Base-by-base conservation (phyloP, 352 stramenopile genomes). In the Phytopythium litorale region DNA sequence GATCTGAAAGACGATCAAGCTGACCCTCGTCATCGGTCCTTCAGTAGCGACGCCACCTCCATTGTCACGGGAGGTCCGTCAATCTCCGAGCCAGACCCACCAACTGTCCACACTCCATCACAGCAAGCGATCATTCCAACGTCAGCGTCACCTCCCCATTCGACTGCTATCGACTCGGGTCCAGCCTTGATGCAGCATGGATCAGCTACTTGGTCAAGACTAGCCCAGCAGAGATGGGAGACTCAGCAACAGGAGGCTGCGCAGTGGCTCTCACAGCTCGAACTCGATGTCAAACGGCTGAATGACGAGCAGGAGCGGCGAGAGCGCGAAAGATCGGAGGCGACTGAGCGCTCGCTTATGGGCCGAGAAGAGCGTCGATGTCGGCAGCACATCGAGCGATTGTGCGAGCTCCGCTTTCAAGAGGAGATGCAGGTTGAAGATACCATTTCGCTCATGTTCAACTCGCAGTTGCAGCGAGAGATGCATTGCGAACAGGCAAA, bases 341-440 rank as follows among this genome's bases (percentile, higher is more conserved):
- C 48, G 25, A 28, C 30, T 4, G 71, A 78, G 48, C 56, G 57
- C 6, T 49, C 45, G 11, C 8, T 38, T 4, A 72, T 77, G 66
- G 9, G 45, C 7, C 43, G 15, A 2, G 70, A 77, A 38, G 70
- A 75, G 32, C 28, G 28, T 0, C 25, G 8, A 3, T 21, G 54
- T 63, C 58, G 43, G 9, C 11, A 35, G 19, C 48, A 56, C 56
- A 52, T 32, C 60, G 65, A 59, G 38, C 58, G 53, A 1, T 45
- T 71, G 21, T 57, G 65, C 48, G 57, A 72, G 55, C 32, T 30
- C 12, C 46, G 60, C 0, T 67, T 71, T 56, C 35, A 2, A 48
- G 19, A 7, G 5, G 13, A 64, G 0, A 65, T 72, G 59, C 33
- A 23, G 23, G n/a, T 53, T 0, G 67, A 68, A 11, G 72, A 79